These are phyloP conservation scores for Elongisporangium anandrum DNA, from an alignment of 352 stramenopile genomes.

Conservation along the genomic window DNA sequence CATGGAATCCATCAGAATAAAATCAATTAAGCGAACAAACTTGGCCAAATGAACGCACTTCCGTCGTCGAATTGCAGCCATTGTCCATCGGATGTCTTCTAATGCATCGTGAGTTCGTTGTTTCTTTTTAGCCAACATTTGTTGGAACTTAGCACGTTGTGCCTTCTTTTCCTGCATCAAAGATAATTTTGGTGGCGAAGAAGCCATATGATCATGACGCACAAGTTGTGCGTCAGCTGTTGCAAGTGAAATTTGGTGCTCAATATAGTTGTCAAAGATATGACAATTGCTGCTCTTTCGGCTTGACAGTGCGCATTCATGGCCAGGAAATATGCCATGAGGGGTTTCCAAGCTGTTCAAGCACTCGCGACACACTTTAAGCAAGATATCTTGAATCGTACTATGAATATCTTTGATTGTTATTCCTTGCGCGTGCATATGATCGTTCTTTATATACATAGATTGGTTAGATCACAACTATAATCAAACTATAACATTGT, in stretches of 20 bases:
- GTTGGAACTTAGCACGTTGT: slow-evolving; percentile 14
- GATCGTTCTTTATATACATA: slow-evolving; percentile 6
- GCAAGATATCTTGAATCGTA: slow-evolving; percentile 30
- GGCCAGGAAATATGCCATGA: slow-evolving; percentile 35
- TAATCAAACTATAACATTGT: too few species aligned
- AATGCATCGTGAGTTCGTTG: slow-evolving; percentile 20
- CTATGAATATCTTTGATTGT: slow-evolving; percentile 24
- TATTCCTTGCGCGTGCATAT: slow-evolving; percentile 9
- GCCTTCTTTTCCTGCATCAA: slow-evolving; percentile 1
- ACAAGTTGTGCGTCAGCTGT: slow-evolving; percentile 45
- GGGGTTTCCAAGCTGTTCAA: slow-evolving; percentile 29
- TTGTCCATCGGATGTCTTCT: slow-evolving; percentile 63
- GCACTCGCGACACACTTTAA: slow-evolving; percentile 28
- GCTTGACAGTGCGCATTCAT: slow-evolving; percentile 48
- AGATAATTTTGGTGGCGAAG: background rate
- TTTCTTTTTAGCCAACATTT: slow-evolving; percentile 10
- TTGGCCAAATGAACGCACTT: slow-evolving; percentile 51
- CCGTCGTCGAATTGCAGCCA: slow-evolving; percentile 56
- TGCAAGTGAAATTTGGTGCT: slow-evolving; percentile 43
- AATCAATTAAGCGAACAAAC: slow-evolving; percentile 52
- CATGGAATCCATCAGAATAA: slow-evolving; percentile 46
- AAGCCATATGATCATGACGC: slow-evolving; percentile 42
- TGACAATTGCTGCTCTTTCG: slow-evolving; percentile 61
- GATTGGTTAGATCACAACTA: too few species aligned
- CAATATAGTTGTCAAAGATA: slow-evolving; percentile 49